Conservation (phyloP, 306 rosid species). For the Quercus variabilis region DNA sequence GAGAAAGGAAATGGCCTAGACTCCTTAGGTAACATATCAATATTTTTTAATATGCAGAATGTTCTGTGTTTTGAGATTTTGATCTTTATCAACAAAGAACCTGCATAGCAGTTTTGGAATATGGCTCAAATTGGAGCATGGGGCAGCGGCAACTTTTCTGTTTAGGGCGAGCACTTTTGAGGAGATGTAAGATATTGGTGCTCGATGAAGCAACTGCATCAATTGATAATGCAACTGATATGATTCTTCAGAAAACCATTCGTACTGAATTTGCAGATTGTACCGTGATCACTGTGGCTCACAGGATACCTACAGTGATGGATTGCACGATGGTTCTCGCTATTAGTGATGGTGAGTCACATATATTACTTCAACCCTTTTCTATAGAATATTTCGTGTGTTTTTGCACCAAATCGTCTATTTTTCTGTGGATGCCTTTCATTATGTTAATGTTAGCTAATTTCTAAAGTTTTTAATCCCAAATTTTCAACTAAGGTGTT, state of each 20-base stretch:
- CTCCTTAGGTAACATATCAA: constrained; percentile 36
- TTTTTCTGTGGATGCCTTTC: not conserved
- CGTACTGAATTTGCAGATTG: constrained; percentile 65
- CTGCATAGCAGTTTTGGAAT: constrained; percentile 57
- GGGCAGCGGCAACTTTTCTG: constrained; percentile 86
- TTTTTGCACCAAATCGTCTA: not conserved
- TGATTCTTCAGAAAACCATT: constrained; percentile 79
- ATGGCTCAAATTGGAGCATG: constrained; percentile 95
- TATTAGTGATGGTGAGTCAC: constrained; percentile 85
- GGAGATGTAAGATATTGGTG: constrained; percentile 72
- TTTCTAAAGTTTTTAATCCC: no score
- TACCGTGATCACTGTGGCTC: constrained; percentile 84
- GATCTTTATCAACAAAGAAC: not conserved
- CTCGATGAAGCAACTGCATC: constrained; percentile 96
- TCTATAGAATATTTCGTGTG: not conserved
- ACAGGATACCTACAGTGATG: constrained; percentile 94
- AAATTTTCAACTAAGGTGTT: no score
- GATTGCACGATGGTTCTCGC: constrained; percentile 90
- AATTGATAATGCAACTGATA: constrained; percentile 88
- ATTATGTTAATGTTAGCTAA: no score
- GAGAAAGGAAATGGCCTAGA: constrained; percentile 69
- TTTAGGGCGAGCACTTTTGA: constrained; percentile 74
- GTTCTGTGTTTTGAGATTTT: not conserved
- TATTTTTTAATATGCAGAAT: not conserved
- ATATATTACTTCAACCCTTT: not conserved